These are phyloP conservation scores for Alternaria postmessia DNA, from an alignment of 2,329 filamentous ascomycete genomes.

Conservation along the genomic window DNA sequence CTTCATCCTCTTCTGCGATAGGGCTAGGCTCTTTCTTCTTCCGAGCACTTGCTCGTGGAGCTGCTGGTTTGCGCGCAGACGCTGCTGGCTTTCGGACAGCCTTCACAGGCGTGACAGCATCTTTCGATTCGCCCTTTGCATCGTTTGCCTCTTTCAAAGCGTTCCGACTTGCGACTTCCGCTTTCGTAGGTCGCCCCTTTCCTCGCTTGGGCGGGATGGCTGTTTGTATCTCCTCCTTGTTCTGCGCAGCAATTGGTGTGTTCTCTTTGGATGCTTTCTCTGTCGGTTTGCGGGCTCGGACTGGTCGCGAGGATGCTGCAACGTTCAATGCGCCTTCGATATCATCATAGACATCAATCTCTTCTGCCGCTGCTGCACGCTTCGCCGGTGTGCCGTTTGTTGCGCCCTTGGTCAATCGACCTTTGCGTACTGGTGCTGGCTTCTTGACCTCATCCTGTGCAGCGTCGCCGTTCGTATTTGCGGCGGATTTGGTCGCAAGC, in stretches of 20 bases:
- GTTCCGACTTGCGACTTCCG: conserved; percentile 24
- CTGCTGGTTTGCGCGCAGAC: conserved; percentile 25
- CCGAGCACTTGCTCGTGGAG: conserved; percentile 17
- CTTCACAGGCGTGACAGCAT: conserved; percentile 21
- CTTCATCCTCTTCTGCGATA: conserved; percentile 15
- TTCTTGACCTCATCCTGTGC: conserved; percentile 18
- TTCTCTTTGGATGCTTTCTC: conserved; percentile 19
- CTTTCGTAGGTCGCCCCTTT: conserved; percentile 24
- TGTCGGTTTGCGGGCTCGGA: conserved; percentile 7
- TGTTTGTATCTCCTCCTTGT: conserved; percentile 24
- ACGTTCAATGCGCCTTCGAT: conserved; percentile 54
- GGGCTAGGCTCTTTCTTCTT: conserved; percentile 20
- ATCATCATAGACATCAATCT: conserved; percentile 54
- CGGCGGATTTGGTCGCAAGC: conserved; percentile 25
- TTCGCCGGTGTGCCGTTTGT: conserved; percentile 21
- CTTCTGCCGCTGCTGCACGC: conserved; percentile 17
- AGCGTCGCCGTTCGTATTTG: conserved; percentile 21
- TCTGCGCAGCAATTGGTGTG: conserved; percentile 8
- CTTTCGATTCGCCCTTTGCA: conserved; percentile 24
- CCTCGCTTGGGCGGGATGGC: conserved; percentile 30
- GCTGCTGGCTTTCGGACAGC: conserved; percentile 18
- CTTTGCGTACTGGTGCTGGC: conserved; percentile 16
- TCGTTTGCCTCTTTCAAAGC: conserved; percentile 15
- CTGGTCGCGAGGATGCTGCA: conserved; percentile 9
- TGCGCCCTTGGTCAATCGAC: conserved; percentile 14